Conservation (phyloP, 176 grass and related monocot species). For the Avena sativa region DNA sequence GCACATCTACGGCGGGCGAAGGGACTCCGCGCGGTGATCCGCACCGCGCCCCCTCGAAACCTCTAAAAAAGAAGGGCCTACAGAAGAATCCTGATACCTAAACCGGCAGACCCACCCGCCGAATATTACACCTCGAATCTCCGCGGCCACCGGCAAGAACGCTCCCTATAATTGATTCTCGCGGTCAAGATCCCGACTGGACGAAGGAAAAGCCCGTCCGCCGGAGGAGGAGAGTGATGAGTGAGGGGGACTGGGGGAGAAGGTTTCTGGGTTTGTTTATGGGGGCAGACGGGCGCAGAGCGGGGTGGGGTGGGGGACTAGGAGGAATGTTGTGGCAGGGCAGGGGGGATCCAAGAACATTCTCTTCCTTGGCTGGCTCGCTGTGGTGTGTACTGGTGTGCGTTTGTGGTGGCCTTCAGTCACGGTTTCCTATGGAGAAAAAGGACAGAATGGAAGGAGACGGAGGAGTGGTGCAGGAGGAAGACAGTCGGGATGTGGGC, state of each 20-base stretch:
- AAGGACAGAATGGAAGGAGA: constrained; percentile 10
- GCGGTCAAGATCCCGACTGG: neutral
- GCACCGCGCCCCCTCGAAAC: too few species aligned
- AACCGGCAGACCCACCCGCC: neutral
- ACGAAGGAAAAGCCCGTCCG: neutral
- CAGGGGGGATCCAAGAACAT: constrained; percentile 56
- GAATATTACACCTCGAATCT: neutral
- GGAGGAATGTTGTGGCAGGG: constrained; percentile 48
- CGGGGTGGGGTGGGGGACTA: neutral
- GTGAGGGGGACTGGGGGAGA: neutral
- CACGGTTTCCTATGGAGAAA: constrained; percentile 39
- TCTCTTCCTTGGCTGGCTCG: constrained; percentile 24
- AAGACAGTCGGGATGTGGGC: constrained; percentile 12
- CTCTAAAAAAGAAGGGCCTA: neutral
- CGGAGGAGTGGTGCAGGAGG: neutral
- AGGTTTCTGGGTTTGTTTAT: constrained; percentile 36
- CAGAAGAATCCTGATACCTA: neutral
- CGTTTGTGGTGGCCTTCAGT: neutral
- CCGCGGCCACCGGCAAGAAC: neutral
- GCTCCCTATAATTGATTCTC: neutral
- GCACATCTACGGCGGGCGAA: constrained; percentile 38
- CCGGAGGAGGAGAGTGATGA: constrained; percentile 10
- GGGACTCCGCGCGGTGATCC: neutral
- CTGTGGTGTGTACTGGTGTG: neutral
- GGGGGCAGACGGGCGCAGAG: neutral